Evolutionary conservation across 2,329 filamentous ascomycete genomes (phyloP).

Genomic region (Aspergillus quadrilineatus): DNA sequence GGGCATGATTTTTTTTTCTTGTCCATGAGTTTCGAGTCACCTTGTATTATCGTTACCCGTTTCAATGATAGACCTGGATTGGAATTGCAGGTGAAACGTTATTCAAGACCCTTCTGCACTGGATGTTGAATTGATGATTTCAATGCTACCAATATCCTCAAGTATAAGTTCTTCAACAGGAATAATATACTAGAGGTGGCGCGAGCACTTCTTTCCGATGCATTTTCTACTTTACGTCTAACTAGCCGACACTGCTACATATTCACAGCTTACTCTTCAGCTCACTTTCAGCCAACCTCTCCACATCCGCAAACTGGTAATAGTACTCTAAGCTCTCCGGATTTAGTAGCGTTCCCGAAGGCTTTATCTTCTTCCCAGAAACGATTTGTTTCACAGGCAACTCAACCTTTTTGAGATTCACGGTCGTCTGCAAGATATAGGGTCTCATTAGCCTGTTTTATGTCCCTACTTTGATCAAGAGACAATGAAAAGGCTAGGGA

Average conservation of each 20-base stretch:
- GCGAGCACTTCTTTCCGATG: neutral
- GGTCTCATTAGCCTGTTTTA: neutral
- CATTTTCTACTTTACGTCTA: neutral
- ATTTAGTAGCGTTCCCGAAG: constrained; percentile 74
- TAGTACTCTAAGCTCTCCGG: constrained; percentile 74
- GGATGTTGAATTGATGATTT: neutral
- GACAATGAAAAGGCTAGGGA: neutral
- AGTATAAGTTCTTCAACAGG: no score
- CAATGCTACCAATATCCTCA: neutral
- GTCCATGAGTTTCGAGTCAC: constrained; percentile 5
- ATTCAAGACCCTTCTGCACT: neutral
- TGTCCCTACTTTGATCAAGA: neutral
- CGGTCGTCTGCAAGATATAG: constrained; percentile 60
- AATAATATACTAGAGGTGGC: no score
- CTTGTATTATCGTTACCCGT: constrained; percentile 16
- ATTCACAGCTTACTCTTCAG: constrained; percentile 24
- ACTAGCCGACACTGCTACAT: neutral
- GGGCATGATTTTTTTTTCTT: constrained; percentile 3
- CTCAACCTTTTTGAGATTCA: constrained; percentile 84
- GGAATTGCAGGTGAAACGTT: neutral
- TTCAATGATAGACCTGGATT: neutral
- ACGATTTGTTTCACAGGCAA: constrained; percentile 82
- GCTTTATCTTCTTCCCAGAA: constrained; percentile 69
- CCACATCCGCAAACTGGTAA: constrained; percentile 73
- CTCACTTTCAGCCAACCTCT: constrained; percentile 55